phyloP scores from a whole-genome alignment of 805 yeast genomes.

The Nakazawaea molendinolei region DNA sequence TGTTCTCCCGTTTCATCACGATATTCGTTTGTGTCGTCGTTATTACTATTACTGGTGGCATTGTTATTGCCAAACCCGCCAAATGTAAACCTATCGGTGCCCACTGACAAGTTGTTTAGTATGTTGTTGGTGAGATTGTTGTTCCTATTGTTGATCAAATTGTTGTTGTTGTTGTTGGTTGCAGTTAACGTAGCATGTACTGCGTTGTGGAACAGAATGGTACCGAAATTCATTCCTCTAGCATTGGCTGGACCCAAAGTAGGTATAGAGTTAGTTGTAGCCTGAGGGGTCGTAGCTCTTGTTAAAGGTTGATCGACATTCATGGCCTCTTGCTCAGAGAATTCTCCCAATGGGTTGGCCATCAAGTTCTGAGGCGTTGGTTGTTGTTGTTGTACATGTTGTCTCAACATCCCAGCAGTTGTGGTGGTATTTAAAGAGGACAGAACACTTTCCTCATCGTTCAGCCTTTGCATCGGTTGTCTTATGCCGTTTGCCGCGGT shows the following conservation, averaged over 20 bases:
- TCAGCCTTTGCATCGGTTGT: too few species aligned
- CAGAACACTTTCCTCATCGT: conserved; percentile 8
- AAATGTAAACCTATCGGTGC: background rate
- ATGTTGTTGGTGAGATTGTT: background rate
- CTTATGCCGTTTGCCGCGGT: background rate
- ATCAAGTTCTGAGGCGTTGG: conserved; percentile 1
- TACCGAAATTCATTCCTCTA: conserved; percentile 9
- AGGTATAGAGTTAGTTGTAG: conserved; percentile 5
- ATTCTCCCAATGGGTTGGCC: background rate
- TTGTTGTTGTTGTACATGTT: conserved; percentile 4
- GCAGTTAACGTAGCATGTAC: conserved; percentile 12
- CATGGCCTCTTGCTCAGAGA: too few species aligned
- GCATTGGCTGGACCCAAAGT: conserved; percentile 7
- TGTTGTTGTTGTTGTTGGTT: conserved; percentile 3
- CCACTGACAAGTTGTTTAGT: background rate
- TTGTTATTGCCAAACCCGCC: background rate
- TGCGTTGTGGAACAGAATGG: conserved; percentile 12
- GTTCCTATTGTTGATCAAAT: too few species aligned
- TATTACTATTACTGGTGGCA: background rate
- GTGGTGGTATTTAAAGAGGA: conserved; percentile 8
- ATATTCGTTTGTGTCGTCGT: conserved; percentile 4
- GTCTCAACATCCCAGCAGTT: conserved; percentile 8
- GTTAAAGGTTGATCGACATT: conserved; percentile 3
- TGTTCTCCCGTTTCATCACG: too few species aligned
- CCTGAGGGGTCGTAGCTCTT: conserved; percentile 5